Base-by-base conservation (phyloP, 2,329 filamentous ascomycete species). In the Sporothrix mexicana region DNA sequence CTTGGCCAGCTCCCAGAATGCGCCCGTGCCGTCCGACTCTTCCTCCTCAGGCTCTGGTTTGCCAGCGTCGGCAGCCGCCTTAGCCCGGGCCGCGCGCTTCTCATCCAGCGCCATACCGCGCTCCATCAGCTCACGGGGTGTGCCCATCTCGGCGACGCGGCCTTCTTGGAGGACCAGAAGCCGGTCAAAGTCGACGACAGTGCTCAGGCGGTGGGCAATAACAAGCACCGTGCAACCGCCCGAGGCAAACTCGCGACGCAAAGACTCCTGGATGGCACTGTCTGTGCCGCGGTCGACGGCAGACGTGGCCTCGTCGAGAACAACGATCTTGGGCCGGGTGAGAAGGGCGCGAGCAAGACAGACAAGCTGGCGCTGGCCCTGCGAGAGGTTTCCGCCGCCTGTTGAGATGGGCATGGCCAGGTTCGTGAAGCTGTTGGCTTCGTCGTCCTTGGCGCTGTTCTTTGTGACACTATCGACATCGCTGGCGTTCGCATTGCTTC, bases 271-370 rank as follows among this genome's bases (percentile, higher is more conserved):
- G 80, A 91, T 88, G 36, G 84, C 81, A 49, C 84, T 81, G 75
- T 91, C 89, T 2, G 88, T 90, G 69, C 84, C 84, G 13, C 82
- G 80, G 76, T 91, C 89, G 3, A 89, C 85, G 0, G 87, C 86
- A 10, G 83, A 81, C 7, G 82, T 84, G 6, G 82, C 82, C 74
- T 84, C 82, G 73, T 84, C 82, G 49, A 84, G 77, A 13, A 85
- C 79, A 0, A 85, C 77, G 20, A 85, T 79, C 75, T 82, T 82
- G 25, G 81, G 80, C 20, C 79, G 79, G 3, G 79, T 77, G 73
- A 86, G 78, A 3, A 87, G 77, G 0, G 85, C 82, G 6, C 85
- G 80, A 0, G 85, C 85, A 1, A 88, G 78, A 68, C 82, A 83
- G 59, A 87, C 82, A 1, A 87, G 81, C 77, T 87, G 85, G 25